These are phyloP conservation scores for Zopfia rhizophila DNA, from an alignment of 2,329 filamentous ascomycete genomes.

Conservation along the genomic window DNA sequence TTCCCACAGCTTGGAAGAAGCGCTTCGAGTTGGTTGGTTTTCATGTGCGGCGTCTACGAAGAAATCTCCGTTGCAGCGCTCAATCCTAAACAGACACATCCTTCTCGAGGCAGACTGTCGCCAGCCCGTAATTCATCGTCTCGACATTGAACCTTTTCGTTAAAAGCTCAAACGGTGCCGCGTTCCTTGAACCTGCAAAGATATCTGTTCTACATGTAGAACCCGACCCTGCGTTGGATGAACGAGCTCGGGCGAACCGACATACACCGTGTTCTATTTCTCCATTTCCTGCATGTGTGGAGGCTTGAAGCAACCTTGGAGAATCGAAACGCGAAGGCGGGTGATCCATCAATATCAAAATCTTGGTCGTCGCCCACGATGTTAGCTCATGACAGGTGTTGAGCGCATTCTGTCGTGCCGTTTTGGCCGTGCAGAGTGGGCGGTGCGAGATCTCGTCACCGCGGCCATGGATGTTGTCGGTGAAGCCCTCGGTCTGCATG, in stretches of 20 bases:
- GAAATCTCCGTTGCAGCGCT: conserved; percentile 44
- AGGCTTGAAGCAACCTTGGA: conserved; percentile 38
- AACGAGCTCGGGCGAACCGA: conserved; percentile 36
- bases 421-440: conserved; percentile 9
- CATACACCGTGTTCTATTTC: conserved; percentile 43
- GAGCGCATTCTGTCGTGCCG: conserved; percentile 12
- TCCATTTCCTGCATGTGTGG: conserved; percentile 26
- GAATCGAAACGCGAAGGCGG: conserved; percentile 39
- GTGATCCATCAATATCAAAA: conserved; percentile 35
- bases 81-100: conserved; percentile 41
- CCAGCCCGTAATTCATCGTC: conserved; percentile 2
- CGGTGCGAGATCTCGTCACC: conserved; percentile 27
- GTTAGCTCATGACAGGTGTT: conserved; percentile 38
- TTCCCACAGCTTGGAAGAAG: conserved; percentile 34
- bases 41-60: conserved; percentile 46
- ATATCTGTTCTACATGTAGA: conserved; percentile 8
- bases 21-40: conserved; percentile 42
- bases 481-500: conserved; percentile 32
- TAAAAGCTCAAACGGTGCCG: too few species aligned
- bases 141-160: neutral
- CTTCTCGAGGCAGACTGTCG: neutral
- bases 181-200: too few species aligned
- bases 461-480: conserved; percentile 38
- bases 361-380: conserved; percentile 36
- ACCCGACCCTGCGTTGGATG: conserved; percentile 40